Base-by-base conservation (phyloP, 176 grass and related monocot species). In the Bromus sterilis region DNA sequence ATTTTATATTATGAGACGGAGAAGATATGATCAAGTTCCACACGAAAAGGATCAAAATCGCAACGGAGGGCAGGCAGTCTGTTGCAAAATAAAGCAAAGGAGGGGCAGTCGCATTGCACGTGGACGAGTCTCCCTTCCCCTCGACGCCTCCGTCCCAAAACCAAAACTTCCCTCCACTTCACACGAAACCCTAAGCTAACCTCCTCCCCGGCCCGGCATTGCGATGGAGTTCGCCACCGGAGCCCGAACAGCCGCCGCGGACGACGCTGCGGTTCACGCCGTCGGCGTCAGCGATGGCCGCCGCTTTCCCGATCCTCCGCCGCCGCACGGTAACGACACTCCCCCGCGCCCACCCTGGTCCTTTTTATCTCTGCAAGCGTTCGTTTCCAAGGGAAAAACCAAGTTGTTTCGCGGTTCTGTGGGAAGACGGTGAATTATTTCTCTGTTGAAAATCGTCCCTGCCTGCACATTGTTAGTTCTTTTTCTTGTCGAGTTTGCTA, bases 171-270 rank as follows among this genome's bases (percentile, higher is more conserved):
- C 67, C n/a, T 42, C 67, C 39, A 71, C 14, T 43, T 42, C 39
- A 43, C 16, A 26, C 24, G 23, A 43, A 71, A 44, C 67, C 67
- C 67, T 71, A 71, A 7, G 39, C 11, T 16, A 70, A 70, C 23
- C 12, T 43, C 66, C 18, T 16, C n/a, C 66, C 23, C 11, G 2
- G 37, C 8, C 1, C 1, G 67, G 3, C 3, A 40, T 43, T 44
- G 23, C 80, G 30, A 88, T 88, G 80, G 80, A 88, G 66, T 16
- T 28, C 28, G 3, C 34, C 18, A 9, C 2, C 34, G 21, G 21
- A 30, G 11, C 28, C 28, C 66, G 16, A 8, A 18, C 35, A 16
- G 7, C 74, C 43, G 4, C 13, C 0, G 53, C 26, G 15, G 24
- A 6, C 3, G 33, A 30, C 24, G 25, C 6, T 63, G 41, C 14